These are phyloP conservation scores for Malus domestica DNA, from an alignment of 306 rosid genomes.

Conservation along the genomic window ASM211411v1 NC_041793.1:24252001-24252500, in stretches of 20 bases:
- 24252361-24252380: constrained; percentile 50
- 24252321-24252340: constrained; percentile 82
- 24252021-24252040: constrained; percentile 73
- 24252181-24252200: constrained; percentile 65
- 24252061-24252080: constrained; percentile 66
- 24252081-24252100: constrained; percentile 80
- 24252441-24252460: constrained; percentile 76
- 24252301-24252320: constrained; percentile 83
- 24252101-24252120: constrained; percentile 78
- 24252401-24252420: constrained; percentile 93
- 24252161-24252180: constrained; percentile 39
- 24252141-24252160: constrained; percentile 59
- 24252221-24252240: constrained; percentile 87
- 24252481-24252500: constrained; percentile 80
- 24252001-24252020: constrained; percentile 81
- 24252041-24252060: constrained; percentile 90
- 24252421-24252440: constrained; percentile 93
- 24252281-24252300: constrained; percentile 80
- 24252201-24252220: constrained; percentile 68
- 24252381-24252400: constrained; percentile 70
- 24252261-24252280: constrained; percentile 67
- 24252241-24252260: constrained; percentile 77
- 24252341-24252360: constrained; percentile 78
- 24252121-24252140: constrained; percentile 68
- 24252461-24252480: constrained; percentile 89